Evolutionary conservation across 1,284 basidiomycete species (phyloP), one percentile per base, ranked within the genome.

Genomic region (Heterobasidion irregulare): DNA sequence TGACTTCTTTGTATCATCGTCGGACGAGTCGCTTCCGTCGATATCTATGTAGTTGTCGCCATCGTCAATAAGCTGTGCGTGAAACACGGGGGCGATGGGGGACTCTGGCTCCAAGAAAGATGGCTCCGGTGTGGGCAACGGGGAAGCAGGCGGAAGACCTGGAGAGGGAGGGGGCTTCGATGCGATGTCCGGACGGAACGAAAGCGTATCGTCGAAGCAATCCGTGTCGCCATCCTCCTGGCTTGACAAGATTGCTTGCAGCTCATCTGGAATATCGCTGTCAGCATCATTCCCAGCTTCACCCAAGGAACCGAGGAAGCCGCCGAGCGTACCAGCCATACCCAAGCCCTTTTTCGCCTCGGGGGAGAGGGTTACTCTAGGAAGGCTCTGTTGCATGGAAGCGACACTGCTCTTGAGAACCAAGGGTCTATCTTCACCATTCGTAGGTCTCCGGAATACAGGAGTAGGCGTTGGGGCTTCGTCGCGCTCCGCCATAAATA

Each of bases 261-360:
- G 67, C 65, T 91, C 88, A 50, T 86, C 78, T 0, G 88, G 86
- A 34, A 91, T 84, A 61, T 91, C 89, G 1, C 82, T 86, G 62
- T 89, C 82, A 0, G 79, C 82, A 63, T 86, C 82, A 8, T 78
- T 78, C 2, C 70, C 74, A 6, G 75, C 73, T 5, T 67, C 66
- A 53, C 74, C 74, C 44, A 76, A 74, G 12, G 72, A 73, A 2
- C 71, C 71, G 51, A 78, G 73, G 0, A 78, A 80, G 0, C 78
- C 78, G 8, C 84, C 84, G 70, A 88, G 75, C 0, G 84, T 86
- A 1, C 83, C 84, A 35, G 71, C 68, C 65, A 87, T 75, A 0
- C 84, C 82, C n/a, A 87, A 69, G 38, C 71, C 75, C 52, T 75
- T 75, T 61, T 78, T 75, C 19, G 74, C 73, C 52, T 79, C 77